Percentiles rank a stretch among this genome's conserved stretches.
These are phyloP conservation scores for Rhytidhysteron rufulum DNA, from an alignment of 2,329 filamentous ascomycete species.

Conservation along the genomic window DNA sequence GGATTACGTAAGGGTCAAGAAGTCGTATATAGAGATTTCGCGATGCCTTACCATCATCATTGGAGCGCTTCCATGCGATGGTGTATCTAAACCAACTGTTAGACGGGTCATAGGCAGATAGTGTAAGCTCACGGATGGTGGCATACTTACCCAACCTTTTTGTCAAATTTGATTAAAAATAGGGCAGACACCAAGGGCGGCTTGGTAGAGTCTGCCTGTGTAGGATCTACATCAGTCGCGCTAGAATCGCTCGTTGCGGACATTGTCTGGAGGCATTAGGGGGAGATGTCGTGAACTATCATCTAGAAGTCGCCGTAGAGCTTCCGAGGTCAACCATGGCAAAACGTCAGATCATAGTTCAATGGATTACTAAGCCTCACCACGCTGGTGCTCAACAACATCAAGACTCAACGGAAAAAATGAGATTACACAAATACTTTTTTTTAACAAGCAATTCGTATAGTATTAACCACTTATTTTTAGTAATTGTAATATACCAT, in stretches of 20 bases:
- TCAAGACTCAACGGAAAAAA: too few species aligned
- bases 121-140: not conserved
- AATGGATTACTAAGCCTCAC: too few species aligned
- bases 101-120: constrained; percentile 14
- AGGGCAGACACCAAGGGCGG: constrained; percentile 58
- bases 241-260: constrained; percentile 28
- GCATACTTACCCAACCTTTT: constrained; percentile 71
- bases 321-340: too few species aligned
- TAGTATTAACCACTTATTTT: too few species aligned
- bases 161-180: constrained; percentile 88
- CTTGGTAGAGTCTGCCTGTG: not conserved
- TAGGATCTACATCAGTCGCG: constrained; percentile 20
- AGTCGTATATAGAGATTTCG: constrained; percentile 2
- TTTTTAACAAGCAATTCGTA: too few species aligned
- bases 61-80: constrained; percentile 78
- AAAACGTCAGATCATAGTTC: too few species aligned
- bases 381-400: too few species aligned
- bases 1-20: not conserved
- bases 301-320: too few species aligned
- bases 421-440: too few species aligned
- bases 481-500: too few species aligned
- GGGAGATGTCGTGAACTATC: too few species aligned
- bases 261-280: constrained; percentile 13
- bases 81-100: constrained; percentile 57
- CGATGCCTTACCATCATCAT: constrained; percentile 56